These are phyloP conservation scores for Leccinum pseudoinsigne DNA, from an alignment of 1,284 basidiomycete species.

Conservation along the genomic window DNA sequence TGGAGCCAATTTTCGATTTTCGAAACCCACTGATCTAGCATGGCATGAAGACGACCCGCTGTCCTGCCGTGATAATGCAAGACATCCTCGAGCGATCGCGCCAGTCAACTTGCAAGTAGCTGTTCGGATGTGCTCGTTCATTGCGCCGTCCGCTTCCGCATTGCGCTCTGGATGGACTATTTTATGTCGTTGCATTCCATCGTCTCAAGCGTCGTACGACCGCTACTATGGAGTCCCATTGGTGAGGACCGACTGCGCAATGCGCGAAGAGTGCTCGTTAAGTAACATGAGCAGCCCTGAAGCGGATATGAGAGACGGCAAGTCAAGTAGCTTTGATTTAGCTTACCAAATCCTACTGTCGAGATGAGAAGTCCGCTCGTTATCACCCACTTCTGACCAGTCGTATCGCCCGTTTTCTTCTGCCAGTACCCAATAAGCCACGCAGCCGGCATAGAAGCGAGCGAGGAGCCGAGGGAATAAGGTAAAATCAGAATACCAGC, in stretches of 20 bases:
- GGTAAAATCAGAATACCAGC: slow-evolving; percentile 74
- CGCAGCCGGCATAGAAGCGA: slow-evolving; percentile 78
- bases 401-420: slow-evolving; percentile 52
- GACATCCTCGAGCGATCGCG: background rate
- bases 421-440: slow-evolving; percentile 73
- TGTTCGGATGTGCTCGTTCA: too few relatives aligned
- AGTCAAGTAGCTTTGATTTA: slow-evolving; percentile 30
- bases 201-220: too few relatives aligned
- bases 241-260: slow-evolving; percentile 40
- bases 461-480: slow-evolving; percentile 77
- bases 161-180: too few relatives aligned
- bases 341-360: slow-evolving; percentile 70
- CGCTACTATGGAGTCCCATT: too few relatives aligned
- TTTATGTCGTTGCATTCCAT: too few relatives aligned
- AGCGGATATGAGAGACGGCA: slow-evolving; percentile 13
- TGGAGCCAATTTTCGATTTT: background rate
- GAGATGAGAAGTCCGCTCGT: slow-evolving; percentile 60
- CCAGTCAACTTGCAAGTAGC: background rate
- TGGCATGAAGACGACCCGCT: background rate
- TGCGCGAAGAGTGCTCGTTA: slow-evolving; percentile 46
- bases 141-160: too few relatives aligned
- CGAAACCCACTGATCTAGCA: background rate
- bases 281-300: slow-evolving; percentile 67
- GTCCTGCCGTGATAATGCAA: slow-evolving; percentile 9
- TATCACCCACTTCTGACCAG: slow-evolving; percentile 64